These are phyloP conservation scores for Daldinia bambusicola DNA, from an alignment of 495 filamentous ascomycete genomes.

Conservation along the genomic window DNA sequence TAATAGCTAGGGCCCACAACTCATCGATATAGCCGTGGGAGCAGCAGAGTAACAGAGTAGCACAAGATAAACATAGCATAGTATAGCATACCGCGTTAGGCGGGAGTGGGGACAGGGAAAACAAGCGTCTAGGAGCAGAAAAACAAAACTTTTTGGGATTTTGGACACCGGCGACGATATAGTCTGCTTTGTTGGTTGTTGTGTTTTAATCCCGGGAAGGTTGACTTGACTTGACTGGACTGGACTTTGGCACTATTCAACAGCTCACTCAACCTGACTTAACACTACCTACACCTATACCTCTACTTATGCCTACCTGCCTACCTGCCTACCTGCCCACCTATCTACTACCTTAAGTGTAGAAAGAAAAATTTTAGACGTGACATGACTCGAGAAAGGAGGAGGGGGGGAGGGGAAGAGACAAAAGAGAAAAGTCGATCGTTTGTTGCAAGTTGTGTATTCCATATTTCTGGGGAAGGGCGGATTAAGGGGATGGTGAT, in stretches of 20 bases:
- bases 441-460: neutral
- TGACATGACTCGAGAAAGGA: neutral
- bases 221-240: neutral
- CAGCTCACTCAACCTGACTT: neutral
- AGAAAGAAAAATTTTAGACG: neutral
- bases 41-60: too few relatives aligned
- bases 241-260: slow-evolving; percentile 3
- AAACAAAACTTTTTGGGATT: neutral
- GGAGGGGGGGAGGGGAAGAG: neutral
- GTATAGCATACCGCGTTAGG: neutral
- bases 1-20: slow-evolving; percentile 25
- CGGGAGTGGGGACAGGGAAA: neutral
- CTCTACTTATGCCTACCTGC: neutral
- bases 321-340: slow-evolving; percentile 1
- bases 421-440: neutral
- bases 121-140: neutral
- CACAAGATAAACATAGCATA: neutral
- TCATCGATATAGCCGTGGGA: slow-evolving; percentile 35
- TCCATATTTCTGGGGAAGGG: neutral
- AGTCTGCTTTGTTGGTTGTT: slow-evolving; percentile 7
- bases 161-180: slow-evolving; percentile 6
- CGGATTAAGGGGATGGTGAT: neutral
- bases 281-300: too few relatives aligned
- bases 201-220: neutral
- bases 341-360: slow-evolving; percentile 1